Base-by-base conservation (phyloP, 495 filamentous ascomycete species). In the Podospora sp. region DNA sequence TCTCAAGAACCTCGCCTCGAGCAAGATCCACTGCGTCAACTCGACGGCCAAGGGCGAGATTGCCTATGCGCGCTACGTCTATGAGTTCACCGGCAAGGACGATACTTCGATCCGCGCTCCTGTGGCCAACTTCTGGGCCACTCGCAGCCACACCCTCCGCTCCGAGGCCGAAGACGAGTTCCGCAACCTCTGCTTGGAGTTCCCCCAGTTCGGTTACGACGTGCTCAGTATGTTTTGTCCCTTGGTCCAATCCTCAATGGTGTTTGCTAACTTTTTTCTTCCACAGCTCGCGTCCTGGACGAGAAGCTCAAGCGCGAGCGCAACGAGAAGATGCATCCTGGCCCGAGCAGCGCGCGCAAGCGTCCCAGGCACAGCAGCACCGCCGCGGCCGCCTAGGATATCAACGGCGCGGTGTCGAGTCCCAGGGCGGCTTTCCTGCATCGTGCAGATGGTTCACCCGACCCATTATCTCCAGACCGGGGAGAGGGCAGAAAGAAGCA, bases 91-190 rank as follows among this genome's bases (percentile, higher is more conserved):
- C 21, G 69, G 77, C 33, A 78, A 78, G 58, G 86, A 90, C 27
- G 94, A 97, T 74, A 82, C 74, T 0, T 85, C 86, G 0, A 92
- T 97, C 67, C 87, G 94, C 59, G 89, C 86, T 61, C 93, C 94
- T 6, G 89, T 97, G 46, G 92, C 92, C n/a, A 88, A 87, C 57
- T 96, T 95, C 81, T 97, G 94, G 94, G 93, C 93, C 2, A 86
- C 87, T 56, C 83, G 91, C 63, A 89, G 87, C 67, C 92, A 95
- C 81, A 85, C 91, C 26, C 80, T 97, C 64, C 88, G 94, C 24
- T 85, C 92, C 72, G 91, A 95, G 75, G 91, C 93, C 36, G 91
- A 94, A 74, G 86, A 89, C 0, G 89, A 91, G 72, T 97, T 96
- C 82, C 84, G 87, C 71, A 75, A 81, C 60, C 86, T 97, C 77